These are phyloP conservation scores for Euptelea pleiosperma DNA, from an alignment of 164 flowering plant genomes.

Conservation along the genomic window DNA sequence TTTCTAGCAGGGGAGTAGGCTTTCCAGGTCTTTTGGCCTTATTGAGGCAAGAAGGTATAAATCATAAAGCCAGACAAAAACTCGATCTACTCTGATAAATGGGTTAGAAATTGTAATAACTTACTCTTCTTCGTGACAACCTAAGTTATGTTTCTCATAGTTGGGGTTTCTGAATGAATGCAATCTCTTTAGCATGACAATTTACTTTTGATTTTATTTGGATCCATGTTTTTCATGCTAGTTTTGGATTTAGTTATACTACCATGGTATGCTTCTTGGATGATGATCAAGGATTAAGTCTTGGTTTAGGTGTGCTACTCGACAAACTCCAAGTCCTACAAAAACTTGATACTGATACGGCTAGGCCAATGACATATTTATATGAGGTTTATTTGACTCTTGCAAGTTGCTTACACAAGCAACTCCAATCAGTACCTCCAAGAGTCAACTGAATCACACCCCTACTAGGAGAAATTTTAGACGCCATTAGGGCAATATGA, in stretches of 20 bases:
- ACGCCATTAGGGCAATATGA: no score
- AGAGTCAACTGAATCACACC: background rate
- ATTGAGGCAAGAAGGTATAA: slow-evolving; percentile 8
- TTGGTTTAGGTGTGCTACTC: background rate
- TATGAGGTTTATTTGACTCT: background rate
- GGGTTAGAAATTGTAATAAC: slow-evolving; percentile 31
- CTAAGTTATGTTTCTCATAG: slow-evolving; percentile 6
- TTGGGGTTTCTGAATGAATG: slow-evolving; percentile 19
- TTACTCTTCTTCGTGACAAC: slow-evolving; percentile 15
- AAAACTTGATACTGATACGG: no score
- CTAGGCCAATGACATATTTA: background rate
- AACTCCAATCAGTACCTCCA: background rate
- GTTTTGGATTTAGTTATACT: background rate
- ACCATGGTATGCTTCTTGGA: no score
- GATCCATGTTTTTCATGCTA: background rate
- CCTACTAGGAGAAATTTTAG: no score
- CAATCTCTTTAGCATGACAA: slow-evolving; percentile 7
- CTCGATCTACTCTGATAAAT: slow-evolving; percentile 14
- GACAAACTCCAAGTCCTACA: background rate
- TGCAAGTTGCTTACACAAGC: background rate
- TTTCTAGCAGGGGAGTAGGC: slow-evolving; percentile 20
- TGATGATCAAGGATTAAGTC: no score
- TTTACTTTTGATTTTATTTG: background rate
- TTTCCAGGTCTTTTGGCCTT: slow-evolving; percentile 12
- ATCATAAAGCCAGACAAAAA: slow-evolving; percentile 7